These are phyloP conservation scores for Penicillium macrosclerotiorum DNA, from an alignment of 495 filamentous ascomycete species.

Conservation along the genomic window DNA sequence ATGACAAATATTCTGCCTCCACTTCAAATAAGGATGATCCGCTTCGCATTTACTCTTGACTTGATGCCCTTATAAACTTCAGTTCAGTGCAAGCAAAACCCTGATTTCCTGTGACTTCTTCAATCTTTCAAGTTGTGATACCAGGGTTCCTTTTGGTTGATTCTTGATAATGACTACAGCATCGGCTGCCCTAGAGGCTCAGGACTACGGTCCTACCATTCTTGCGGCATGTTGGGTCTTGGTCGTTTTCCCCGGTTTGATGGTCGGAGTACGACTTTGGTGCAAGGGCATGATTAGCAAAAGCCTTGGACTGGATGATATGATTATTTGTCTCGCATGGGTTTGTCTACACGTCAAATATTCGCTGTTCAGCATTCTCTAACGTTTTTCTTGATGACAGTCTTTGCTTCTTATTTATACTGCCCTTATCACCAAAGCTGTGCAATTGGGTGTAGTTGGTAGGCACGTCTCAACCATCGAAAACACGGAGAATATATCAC, in stretches of 20 bases:
- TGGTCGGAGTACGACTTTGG: slow-evolving; percentile 10
- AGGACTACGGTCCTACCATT: slow-evolving; percentile 11
- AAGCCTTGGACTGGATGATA: slow-evolving; percentile 12
- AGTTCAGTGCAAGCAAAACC: too few relatives aligned
- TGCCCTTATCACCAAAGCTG: slow-evolving; percentile 4
- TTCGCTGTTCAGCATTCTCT: too few relatives aligned
- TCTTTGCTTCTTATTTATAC: slow-evolving; percentile 10
- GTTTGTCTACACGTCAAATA: slow-evolving; percentile 2
- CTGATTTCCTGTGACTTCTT: too few relatives aligned
- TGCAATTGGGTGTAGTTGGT: slow-evolving; percentile 12
- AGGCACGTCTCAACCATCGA: slow-evolving; percentile 9
- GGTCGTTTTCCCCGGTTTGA: slow-evolving; percentile 7
- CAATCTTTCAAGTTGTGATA: too few relatives aligned
- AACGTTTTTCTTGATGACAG: too few relatives aligned
- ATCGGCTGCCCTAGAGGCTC: slow-evolving; percentile 1
- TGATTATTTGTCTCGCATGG: slow-evolving; percentile 8
- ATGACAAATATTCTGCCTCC: too few relatives aligned
- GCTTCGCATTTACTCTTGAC: too few relatives aligned
- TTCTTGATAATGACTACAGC: not conserved
- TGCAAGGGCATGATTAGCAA: slow-evolving; percentile 9
- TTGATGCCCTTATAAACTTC: too few relatives aligned
- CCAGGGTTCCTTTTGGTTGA: too few relatives aligned
- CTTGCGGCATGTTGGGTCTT: slow-evolving; percentile 13
- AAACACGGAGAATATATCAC: not conserved
- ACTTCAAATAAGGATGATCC: too few relatives aligned